Base-by-base conservation (phyloP, 768 basidiomycete species). In the Suillus clintonianus region DNA sequence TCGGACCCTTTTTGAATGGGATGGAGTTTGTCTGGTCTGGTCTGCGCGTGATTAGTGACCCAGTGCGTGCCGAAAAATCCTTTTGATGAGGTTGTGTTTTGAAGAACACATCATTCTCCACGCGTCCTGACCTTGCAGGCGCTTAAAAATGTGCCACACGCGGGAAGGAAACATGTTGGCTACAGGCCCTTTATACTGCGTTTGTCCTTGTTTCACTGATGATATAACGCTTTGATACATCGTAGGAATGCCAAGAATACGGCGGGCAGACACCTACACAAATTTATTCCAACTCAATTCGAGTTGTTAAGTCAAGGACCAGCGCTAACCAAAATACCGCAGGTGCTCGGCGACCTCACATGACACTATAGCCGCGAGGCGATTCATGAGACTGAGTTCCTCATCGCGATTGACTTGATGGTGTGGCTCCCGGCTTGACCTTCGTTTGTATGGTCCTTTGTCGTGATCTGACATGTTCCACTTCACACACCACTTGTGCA, bases 281-380 rank as follows among this genome's bases (percentile, higher is more conserved):
- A 11, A 22, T 36, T 36, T 41, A 45, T 45, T 58, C 13, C 15
- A 63, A 50, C 0, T 32, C 58, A 48, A 5, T 19, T 15, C 1
- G 65, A 65, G 63, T 27, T 27, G 60, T 60, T 22, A 62, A 67
- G 24, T 62, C 4, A 54, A 55, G 10, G 37, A 5, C 50, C 57
- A 56, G 53, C 43, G 55, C 42, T 43, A 30, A 56, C 54, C 42
- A 64, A 19, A 1, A 39, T 36, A 5, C 17, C 9, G 22, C 62
- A 90, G 86, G 94, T 97, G 27, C 90, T 94, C 68, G 95, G 97
- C 2, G 97, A 97, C 11, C 79, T 99, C 65, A 95, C 93, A 74
- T 95, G 96, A 22, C 95, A 98, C 77, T 97, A 95, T 74, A 95
- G 97, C 70, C 93, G 92, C 67, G 95, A 98, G 78, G 89, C 91